These are phyloP conservation scores for Scheffersomyces stambukii DNA, from an alignment of 1,139 yeast species.

Conservation along the genomic window DNA sequence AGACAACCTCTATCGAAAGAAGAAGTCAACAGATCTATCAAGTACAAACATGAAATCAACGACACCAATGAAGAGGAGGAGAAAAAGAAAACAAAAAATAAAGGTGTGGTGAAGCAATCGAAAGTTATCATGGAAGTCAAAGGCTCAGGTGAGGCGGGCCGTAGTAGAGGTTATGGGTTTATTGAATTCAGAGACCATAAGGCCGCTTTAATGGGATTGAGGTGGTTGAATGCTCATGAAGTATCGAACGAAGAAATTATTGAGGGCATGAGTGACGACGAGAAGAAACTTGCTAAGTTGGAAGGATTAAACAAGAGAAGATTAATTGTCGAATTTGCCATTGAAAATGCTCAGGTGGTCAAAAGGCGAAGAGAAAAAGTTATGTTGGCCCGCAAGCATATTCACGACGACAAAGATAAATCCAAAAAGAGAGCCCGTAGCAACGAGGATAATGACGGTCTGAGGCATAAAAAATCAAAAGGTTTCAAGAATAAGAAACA, in stretches of 20 bases:
- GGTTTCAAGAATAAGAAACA: slow-evolving; percentile 33
- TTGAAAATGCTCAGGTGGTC: slow-evolving; percentile 90
- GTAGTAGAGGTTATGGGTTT: slow-evolving; percentile 97
- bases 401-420: slow-evolving; percentile 21
- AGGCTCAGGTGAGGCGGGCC: slow-evolving; percentile 80
- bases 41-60: slow-evolving; percentile 48
- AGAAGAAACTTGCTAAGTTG: slow-evolving; percentile 47
- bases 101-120: slow-evolving; percentile 91
- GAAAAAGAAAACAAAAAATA: slow-evolving; percentile 63
- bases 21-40: slow-evolving; percentile 76
- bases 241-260: slow-evolving; percentile 67
- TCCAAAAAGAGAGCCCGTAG: slow-evolving; percentile 17
- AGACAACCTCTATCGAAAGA: slow-evolving; percentile 90
- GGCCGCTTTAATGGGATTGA: slow-evolving; percentile 88
- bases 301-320: slow-evolving; percentile 65
- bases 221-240: slow-evolving; percentile 95
- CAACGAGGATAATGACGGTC: slow-evolving; percentile 17
- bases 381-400: slow-evolving; percentile 38
- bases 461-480: slow-evolving; percentile 10
- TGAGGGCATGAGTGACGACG: slow-evolving; percentile 72
- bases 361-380: slow-evolving; percentile 81
- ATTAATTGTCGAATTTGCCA: slow-evolving; percentile 90
- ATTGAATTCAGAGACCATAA: slow-evolving; percentile 91
- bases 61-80: slow-evolving; percentile 32
- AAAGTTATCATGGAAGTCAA: slow-evolving; percentile 90